Evolutionary conservation across 139 green algal species (phyloP).

Genomic region (Pleodorina starrii): DNA sequence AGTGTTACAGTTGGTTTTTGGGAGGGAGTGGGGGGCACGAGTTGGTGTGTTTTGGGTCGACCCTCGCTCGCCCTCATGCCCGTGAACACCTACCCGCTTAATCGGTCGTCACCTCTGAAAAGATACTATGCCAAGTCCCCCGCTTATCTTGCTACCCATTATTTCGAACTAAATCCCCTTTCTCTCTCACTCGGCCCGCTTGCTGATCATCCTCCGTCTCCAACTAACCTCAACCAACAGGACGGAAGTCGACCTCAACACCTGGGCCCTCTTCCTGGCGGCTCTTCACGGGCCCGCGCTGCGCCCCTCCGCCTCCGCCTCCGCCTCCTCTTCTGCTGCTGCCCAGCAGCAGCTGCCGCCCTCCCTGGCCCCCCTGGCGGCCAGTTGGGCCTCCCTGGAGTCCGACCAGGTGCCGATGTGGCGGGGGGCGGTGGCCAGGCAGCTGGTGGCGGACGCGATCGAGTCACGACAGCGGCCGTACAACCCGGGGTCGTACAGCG

Average conservation of each 20-base stretch:
- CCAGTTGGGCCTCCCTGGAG: background rate
- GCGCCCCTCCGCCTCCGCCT: background rate
- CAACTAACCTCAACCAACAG: too few species aligned
- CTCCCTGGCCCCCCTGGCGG: too few species aligned
- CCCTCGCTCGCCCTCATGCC: background rate
- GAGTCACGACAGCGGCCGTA: background rate
- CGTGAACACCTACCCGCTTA: too few species aligned
- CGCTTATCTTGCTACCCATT: too few species aligned
- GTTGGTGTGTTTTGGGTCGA: background rate
- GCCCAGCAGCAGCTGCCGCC: too few species aligned
- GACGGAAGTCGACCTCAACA: constrained; percentile 57
- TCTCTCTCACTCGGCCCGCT: background rate
- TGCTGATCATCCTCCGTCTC: too few species aligned
- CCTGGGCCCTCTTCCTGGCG: constrained; percentile 57
- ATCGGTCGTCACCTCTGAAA: too few species aligned
- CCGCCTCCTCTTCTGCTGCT: too few species aligned
- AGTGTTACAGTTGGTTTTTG: too few species aligned
- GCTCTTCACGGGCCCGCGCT: background rate
- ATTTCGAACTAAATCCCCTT: too few species aligned
- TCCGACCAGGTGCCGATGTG: constrained; percentile 29
- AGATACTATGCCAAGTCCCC: too few species aligned
- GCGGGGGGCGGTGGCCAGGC: constrained; percentile 20
- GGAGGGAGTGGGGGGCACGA: too few species aligned
- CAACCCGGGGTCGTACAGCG: constrained; percentile 21
- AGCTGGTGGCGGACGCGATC: constrained; percentile 51